phyloP scores from a whole-genome alignment of 352 stramenopile species.

The Phytophthora cactorum region DNA sequence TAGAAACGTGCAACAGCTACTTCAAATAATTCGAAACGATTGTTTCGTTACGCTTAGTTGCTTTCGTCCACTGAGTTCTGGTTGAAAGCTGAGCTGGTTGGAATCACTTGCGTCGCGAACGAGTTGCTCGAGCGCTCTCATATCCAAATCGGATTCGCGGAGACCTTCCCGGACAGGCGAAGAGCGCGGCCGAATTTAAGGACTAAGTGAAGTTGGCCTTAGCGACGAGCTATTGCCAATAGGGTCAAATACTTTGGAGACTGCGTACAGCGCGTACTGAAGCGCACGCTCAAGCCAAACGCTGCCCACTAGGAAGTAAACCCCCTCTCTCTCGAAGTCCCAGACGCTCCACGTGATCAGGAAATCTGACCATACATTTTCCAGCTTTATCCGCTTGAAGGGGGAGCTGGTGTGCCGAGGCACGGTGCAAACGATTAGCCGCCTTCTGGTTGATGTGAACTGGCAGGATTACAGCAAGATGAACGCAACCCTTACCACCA shows the following conservation, averaged over 20 bases:
- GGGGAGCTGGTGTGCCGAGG: background rate
- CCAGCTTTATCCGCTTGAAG: background rate
- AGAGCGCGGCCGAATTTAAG: background rate
- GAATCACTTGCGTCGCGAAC: too few species aligned
- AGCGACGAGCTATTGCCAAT: background rate
- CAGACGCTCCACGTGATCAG: background rate
- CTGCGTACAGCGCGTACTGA: background rate
- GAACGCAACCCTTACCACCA: background rate
- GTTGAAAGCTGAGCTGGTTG: too few species aligned
- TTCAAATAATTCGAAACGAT: too few species aligned
- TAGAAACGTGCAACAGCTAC: too few species aligned
- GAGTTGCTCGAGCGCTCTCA: background rate
- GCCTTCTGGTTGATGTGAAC: background rate
- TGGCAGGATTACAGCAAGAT: background rate
- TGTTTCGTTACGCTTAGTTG: too few species aligned
- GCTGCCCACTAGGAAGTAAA: background rate
- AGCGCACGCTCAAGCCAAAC: background rate
- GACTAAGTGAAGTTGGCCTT: background rate
- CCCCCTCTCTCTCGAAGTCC: background rate
- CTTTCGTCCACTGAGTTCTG: too few species aligned
- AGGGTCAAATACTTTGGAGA: background rate
- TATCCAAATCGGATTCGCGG: too few species aligned
- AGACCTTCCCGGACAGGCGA: background rate
- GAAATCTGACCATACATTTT: background rate
- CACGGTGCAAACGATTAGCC: background rate